Percentiles rank a stretch among this genome's conserved stretches.
phyloP scores from a whole-genome alignment of 2,329 filamentous ascomycete species.

The Nannizziopsis barbatae region DNA sequence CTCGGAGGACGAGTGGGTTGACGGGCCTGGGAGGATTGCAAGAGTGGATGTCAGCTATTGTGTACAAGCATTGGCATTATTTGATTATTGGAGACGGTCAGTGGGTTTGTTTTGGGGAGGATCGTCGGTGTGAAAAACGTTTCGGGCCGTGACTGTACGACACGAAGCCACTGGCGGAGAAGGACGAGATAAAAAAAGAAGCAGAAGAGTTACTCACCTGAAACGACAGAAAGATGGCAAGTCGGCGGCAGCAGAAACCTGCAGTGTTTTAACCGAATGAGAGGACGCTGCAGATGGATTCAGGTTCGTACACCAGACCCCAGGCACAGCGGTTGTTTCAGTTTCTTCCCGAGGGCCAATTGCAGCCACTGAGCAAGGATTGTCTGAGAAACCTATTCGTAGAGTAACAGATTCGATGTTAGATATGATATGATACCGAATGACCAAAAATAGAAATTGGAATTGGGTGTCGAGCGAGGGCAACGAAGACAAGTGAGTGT shows the following conservation, averaged over 20 bases:
- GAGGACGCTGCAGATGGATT: not conserved
- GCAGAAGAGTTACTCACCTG: constrained; percentile 4
- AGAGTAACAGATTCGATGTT: too few species aligned
- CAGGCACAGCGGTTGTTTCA: not conserved
- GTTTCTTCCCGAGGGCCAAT: constrained; percentile 1
- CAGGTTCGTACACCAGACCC: not conserved
- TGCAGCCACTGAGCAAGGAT: constrained; percentile 10
- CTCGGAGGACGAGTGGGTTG: not conserved
- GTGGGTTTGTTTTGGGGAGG: not conserved
- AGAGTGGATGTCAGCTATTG: not conserved
- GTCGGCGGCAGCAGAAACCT: constrained; percentile 5
- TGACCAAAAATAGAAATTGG: too few species aligned
- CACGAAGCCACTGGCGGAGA: not conserved
- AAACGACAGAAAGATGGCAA: constrained; percentile 2
- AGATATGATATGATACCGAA: too few species aligned
- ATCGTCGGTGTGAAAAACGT: not conserved
- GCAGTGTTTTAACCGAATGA: constrained; percentile 5
- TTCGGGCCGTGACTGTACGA: constrained; percentile 1
- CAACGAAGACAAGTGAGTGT: too few species aligned
- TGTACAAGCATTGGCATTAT: not conserved
- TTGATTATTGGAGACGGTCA: too few species aligned
- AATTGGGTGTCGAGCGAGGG: too few species aligned
- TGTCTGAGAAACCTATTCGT: not conserved
- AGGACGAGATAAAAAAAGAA: too few species aligned
- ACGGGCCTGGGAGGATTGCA: not conserved